Conservation (phyloP, 306 rosid species). For the Arachis stenosperma region DNA sequence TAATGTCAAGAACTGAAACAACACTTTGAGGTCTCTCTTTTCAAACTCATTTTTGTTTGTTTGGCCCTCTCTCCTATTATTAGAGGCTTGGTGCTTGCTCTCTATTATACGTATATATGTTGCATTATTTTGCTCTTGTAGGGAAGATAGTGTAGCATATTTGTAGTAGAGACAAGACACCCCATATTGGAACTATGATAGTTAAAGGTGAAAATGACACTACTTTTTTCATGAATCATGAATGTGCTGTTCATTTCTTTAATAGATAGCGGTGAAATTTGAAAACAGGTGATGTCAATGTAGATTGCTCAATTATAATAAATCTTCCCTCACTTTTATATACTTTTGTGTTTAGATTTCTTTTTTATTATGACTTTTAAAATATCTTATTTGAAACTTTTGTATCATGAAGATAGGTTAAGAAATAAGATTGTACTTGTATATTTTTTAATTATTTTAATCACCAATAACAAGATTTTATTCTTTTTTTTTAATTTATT, state of each 20-base stretch:
- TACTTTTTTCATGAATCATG: not conserved
- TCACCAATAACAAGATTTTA: no score
- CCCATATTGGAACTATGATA: not conserved
- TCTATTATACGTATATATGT: not conserved
- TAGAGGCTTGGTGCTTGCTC: conserved; percentile 21
- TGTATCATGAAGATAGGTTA: no score
- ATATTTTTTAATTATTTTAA: no score
- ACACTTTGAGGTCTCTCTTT: conserved; percentile 36
- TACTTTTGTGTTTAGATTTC: no score
- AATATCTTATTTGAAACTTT: no score
- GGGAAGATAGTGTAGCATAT: conserved; percentile 2
- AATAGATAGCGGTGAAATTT: not conserved
- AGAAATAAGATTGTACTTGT: no score
- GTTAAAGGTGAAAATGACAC: not conserved
- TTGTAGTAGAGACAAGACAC: conserved; percentile 9
- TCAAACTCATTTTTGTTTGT: conserved; percentile 35
- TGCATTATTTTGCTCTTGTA: conserved; percentile 5
- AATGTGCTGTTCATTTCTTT: not conserved
- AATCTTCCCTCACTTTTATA: no score
- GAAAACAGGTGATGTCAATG: no score
- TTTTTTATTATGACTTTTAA: no score
- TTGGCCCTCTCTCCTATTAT: not conserved
- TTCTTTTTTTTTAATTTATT: no score
- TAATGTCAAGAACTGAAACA: not conserved
- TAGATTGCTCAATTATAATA: no score